These are phyloP conservation scores for Tuber indicum DNA, from an alignment of 495 filamentous ascomycete genomes.

Conservation along the genomic window DNA sequence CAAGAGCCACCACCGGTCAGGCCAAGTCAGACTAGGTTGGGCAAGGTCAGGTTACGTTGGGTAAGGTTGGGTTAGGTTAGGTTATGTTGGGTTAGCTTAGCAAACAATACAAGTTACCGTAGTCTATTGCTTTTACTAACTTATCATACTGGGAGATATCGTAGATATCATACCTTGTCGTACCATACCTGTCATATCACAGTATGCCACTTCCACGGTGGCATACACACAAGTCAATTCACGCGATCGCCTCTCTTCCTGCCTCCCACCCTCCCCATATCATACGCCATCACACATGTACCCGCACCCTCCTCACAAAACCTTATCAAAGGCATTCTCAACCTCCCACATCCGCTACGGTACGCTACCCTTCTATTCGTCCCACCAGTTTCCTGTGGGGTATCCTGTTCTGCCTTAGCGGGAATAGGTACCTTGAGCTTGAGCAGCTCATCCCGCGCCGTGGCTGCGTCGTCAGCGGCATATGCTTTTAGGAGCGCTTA, in stretches of 20 bases:
- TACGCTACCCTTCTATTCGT: constrained; percentile 12
- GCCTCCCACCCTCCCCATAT: background rate
- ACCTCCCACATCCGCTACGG: background rate
- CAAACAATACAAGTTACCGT: background rate
- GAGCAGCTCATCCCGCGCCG: constrained; percentile 1
- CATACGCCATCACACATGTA: background rate
- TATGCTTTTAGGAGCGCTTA: background rate
- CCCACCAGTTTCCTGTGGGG: background rate
- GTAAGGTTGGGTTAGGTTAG: too few relatives aligned
- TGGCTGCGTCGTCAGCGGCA: constrained; percentile 1
- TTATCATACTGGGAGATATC: background rate
- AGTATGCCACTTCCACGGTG: background rate
- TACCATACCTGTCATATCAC: background rate
- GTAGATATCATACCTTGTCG: background rate
- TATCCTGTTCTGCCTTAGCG: background rate
- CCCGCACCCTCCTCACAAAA: constrained; percentile 6
- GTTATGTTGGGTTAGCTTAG: background rate
- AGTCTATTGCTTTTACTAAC: too few relatives aligned
- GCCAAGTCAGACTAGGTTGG: background rate
- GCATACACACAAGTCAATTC: background rate
- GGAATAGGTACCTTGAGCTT: constrained; percentile 9
- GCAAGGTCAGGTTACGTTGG: background rate
- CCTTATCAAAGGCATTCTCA: constrained; percentile 5
- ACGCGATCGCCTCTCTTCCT: background rate
- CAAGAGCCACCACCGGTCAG: background rate